phyloP scores from a whole-genome alignment of 352 stramenopile species.

The Halophytophthora polymorphica region DNA sequence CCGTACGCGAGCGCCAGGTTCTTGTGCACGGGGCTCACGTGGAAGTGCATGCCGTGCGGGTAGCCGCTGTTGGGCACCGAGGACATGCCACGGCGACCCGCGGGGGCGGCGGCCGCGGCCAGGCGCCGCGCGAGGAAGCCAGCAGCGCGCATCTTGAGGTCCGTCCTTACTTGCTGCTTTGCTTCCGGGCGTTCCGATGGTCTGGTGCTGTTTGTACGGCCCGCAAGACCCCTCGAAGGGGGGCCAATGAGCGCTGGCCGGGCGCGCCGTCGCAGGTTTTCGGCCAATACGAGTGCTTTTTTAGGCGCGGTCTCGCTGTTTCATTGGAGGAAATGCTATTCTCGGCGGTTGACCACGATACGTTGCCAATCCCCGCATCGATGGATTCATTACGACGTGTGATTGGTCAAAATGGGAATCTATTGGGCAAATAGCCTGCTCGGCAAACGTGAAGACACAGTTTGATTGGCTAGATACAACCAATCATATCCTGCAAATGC shows the following conservation, averaged over 20 bases:
- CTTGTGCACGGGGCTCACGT: slow-evolving; percentile 87
- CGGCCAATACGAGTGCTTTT: slow-evolving; percentile 12
- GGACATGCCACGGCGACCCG: slow-evolving; percentile 57
- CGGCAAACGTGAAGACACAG: neutral
- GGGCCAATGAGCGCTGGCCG: slow-evolving; percentile 20
- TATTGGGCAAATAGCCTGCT: no score
- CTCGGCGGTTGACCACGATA: no score
- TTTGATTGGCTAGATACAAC: neutral
- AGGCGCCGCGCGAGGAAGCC: slow-evolving; percentile 54
- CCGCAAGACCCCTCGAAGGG: no score
- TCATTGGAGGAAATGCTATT: no score
- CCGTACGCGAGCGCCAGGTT: slow-evolving; percentile 83
- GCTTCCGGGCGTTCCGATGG: slow-evolving; percentile 18
- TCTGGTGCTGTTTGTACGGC: neutral
- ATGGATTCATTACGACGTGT: neutral
- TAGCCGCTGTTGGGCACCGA: slow-evolving; percentile 58
- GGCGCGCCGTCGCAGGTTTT: no score
- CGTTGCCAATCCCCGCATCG: no score
- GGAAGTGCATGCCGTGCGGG: slow-evolving; percentile 87
- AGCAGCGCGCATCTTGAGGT: slow-evolving; percentile 29
- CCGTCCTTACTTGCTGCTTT: neutral
- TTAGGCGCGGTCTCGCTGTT: no score
- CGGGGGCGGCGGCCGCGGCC: slow-evolving; percentile 19
- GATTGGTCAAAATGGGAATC: slow-evolving; percentile 1
- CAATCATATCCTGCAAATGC: neutral